Evolutionary conservation across 2,329 filamentous ascomycete genomes (phyloP).

Genomic region (Alternaria panax): DNA sequence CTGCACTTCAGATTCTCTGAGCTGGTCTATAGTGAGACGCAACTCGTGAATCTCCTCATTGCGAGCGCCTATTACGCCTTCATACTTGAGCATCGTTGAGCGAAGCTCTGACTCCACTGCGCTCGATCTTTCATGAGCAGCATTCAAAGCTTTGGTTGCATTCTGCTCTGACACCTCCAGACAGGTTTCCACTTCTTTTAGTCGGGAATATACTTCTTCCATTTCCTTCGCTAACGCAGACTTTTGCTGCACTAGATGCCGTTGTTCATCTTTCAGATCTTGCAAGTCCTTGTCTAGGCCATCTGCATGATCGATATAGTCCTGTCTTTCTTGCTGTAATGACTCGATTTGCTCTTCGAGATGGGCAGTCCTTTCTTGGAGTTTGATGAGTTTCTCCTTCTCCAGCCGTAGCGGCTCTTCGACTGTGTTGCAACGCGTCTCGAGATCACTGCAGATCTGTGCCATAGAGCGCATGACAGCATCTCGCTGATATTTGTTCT

Average conservation of each 20-base stretch:
- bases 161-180: constrained; percentile 48
- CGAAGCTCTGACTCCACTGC: constrained; percentile 49
- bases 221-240: constrained; percentile 45
- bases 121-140: constrained; percentile 32
- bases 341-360: constrained; percentile 48
- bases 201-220: constrained; percentile 40
- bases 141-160: constrained; percentile 38
- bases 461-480: constrained; percentile 58
- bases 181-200: constrained; percentile 46
- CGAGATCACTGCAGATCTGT: constrained; percentile 63
- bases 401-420: constrained; percentile 62
- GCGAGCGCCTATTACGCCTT: constrained; percentile 23
- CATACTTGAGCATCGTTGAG: constrained; percentile 27
- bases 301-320: constrained; percentile 41
- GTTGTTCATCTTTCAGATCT: constrained; percentile 45
- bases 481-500: constrained; percentile 54
- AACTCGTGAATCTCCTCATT: constrained; percentile 18
- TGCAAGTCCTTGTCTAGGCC: constrained; percentile 49
- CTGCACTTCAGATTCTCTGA: constrained; percentile 17
- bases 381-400: constrained; percentile 43
- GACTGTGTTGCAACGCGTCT: constrained; percentile 62
- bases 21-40: constrained; percentile 6
- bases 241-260: constrained; percentile 35
- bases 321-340: constrained; percentile 36
- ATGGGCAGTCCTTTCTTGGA: constrained; percentile 42